Evolutionary conservation across 768 basidiomycete species (phyloP).

Genomic region (Leccinum subgranulosum): DNA sequence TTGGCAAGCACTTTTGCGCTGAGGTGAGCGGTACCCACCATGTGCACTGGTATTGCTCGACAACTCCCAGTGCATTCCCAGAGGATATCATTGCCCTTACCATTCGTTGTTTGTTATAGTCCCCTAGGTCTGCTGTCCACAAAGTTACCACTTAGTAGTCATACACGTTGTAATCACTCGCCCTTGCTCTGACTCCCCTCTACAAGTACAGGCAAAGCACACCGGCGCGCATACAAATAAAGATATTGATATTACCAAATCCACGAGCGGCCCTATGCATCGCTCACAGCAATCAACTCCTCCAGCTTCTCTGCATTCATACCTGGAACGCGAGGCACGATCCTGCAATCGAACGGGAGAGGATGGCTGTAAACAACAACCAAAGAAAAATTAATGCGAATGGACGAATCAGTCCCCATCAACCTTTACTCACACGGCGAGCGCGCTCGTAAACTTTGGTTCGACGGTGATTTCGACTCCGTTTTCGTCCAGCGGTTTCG

Average conservation of each 20-base stretch:
- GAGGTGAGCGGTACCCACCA: not conserved
- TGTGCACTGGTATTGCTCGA: not conserved
- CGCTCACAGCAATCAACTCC: constrained; percentile 4
- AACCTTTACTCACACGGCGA: constrained; percentile 7
- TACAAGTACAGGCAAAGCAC: not conserved
- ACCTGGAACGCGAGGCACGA: constrained; percentile 4
- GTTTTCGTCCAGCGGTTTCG: not conserved
- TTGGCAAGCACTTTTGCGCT: not conserved
- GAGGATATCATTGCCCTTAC: no score
- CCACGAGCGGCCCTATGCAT: not conserved
- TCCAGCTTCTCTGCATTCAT: constrained; percentile 3
- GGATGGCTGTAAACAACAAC: not conserved
- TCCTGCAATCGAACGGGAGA: constrained; percentile 4
- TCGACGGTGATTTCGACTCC: constrained; percentile 15
- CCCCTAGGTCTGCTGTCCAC: no score
- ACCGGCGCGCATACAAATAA: not conserved
- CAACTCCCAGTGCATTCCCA: not conserved
- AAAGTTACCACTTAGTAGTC: no score
- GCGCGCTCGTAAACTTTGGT: constrained; percentile 9
- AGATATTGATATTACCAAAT: not conserved
- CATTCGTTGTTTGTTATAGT: no score
- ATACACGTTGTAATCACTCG: no score
- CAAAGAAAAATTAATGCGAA: not conserved
- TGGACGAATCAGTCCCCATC: not conserved
- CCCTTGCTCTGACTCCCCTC: no score